phyloP scores from a whole-genome alignment of 495 filamentous ascomycete species.

The Amniculicola lignicola region DNA sequence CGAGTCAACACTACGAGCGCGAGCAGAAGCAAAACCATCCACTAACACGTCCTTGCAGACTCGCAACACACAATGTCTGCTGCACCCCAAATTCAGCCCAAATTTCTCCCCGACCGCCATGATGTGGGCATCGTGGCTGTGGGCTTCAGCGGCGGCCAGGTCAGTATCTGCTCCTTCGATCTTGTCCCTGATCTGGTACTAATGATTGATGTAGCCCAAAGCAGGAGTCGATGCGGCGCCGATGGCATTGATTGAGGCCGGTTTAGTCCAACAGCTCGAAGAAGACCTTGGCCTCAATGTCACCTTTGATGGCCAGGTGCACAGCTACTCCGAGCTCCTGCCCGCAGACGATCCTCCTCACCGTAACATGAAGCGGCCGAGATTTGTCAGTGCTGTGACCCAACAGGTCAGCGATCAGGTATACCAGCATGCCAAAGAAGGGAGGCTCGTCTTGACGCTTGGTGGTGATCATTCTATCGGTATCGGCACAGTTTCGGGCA shows the following conservation, averaged over 20 bases:
- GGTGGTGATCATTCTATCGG: slow-evolving; percentile 97
- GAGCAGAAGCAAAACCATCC: not conserved
- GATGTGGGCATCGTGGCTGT: slow-evolving; percentile 92
- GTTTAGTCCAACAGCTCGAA: slow-evolving; percentile 77
- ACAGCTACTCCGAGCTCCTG: slow-evolving; percentile 74
- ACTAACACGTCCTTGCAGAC: not conserved
- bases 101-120: slow-evolving; percentile 73
- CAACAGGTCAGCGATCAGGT: slow-evolving; percentile 74
- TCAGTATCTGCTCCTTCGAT: slow-evolving; percentile 41
- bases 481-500: slow-evolving; percentile 85
- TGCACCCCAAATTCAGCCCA: slow-evolving; percentile 71
- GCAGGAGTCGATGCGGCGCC: slow-evolving; percentile 89
- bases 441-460: slow-evolving; percentile 85
- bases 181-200: not conserved
- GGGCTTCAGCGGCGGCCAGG: slow-evolving; percentile 96
- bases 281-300: slow-evolving; percentile 85
- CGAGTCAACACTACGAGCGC: too few relatives aligned
- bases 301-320: slow-evolving; percentile 77
- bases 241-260: slow-evolving; percentile 82
- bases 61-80: slow-evolving; percentile 33
- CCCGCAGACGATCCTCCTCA: slow-evolving; percentile 72
- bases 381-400: slow-evolving; percentile 85
- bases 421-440: slow-evolving; percentile 79
- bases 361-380: slow-evolving; percentile 90
- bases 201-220: slow-evolving; percentile 62